phyloP scores from a whole-genome alignment of 345 rosid genomes.

The Eutrema yunnanense region DNA sequence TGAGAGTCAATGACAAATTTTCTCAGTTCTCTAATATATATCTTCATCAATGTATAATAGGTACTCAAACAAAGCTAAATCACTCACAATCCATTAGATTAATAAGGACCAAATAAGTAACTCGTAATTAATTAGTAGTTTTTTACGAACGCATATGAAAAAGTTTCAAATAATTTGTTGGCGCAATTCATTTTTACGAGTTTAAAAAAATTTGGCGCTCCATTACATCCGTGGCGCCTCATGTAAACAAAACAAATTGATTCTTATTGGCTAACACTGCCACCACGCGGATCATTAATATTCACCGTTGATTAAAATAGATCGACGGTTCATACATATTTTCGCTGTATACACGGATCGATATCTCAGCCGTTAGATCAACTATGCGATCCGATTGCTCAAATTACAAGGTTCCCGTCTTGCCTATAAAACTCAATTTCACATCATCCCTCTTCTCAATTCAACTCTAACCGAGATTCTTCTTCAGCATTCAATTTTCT shows the following conservation, averaged over 20 bases:
- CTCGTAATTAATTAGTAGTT: background rate
- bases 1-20: too few relatives aligned
- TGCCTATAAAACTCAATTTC: slow-evolving; percentile 15
- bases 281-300: background rate
- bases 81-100: background rate
- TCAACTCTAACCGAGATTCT: background rate
- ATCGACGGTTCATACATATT: slow-evolving; percentile 11
- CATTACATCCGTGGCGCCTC: background rate
- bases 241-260: background rate
- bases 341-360: background rate
- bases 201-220: slow-evolving; percentile 7
- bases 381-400: background rate
- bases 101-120: background rate
- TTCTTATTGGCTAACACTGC: background rate
- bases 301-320: background rate
- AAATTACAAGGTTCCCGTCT: background rate
- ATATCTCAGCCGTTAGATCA: slow-evolving; percentile 21
- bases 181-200: background rate
- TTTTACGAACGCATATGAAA: background rate
- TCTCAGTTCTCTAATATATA: too few relatives aligned
- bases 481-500: background rate
- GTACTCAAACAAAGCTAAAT: too few relatives aligned
- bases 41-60: too few relatives aligned
- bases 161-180: background rate
- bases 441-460: background rate